Conservation (phyloP, 2,329 filamentous ascomycete species). For the Gliomastix tumulicola region DNA sequence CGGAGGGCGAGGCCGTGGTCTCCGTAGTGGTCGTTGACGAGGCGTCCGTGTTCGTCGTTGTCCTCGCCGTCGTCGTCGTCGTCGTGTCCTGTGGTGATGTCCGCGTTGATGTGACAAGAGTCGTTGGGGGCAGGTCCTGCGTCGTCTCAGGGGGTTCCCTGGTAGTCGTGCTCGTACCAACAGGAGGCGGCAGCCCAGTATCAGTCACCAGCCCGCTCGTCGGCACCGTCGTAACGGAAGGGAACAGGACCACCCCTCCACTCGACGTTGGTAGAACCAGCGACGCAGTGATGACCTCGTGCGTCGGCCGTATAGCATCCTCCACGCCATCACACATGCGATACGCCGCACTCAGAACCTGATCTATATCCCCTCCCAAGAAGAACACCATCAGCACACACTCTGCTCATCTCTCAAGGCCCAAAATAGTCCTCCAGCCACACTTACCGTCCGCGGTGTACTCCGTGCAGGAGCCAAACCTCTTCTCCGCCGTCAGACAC, state of each 20-base stretch:
- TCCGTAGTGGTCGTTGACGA: conserved; percentile 5
- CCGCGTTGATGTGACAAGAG: neutral
- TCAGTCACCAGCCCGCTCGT: no score
- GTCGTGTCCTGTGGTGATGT: conserved; percentile 1
- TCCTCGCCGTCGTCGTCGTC: no score
- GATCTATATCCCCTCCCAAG: no score
- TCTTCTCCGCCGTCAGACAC: conserved; percentile 52
- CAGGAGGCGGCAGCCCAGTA: conserved; percentile 8
- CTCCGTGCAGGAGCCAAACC: conserved; percentile 42
- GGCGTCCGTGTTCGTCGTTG: neutral
- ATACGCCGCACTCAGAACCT: conserved; percentile 44
- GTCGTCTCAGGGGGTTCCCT: neutral
- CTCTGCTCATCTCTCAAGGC: conserved; percentile 18
- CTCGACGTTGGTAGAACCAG: conserved; percentile 28
- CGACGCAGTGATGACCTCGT: conserved; percentile 51
- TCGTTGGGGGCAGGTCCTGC: neutral
- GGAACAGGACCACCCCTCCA: conserved; percentile 18
- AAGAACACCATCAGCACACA: no score
- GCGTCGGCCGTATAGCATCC: conserved; percentile 48
- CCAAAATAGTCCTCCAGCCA: no score
- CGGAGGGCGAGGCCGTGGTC: conserved; percentile 6
- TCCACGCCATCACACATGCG: conserved; percentile 48
- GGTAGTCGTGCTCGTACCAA: neutral
- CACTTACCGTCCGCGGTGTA: conserved; percentile 28
- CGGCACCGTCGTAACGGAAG: conserved; percentile 11